phyloP scores from a whole-genome alignment of 495 filamentous ascomycete species.

The Tirmania nivea region DNA sequence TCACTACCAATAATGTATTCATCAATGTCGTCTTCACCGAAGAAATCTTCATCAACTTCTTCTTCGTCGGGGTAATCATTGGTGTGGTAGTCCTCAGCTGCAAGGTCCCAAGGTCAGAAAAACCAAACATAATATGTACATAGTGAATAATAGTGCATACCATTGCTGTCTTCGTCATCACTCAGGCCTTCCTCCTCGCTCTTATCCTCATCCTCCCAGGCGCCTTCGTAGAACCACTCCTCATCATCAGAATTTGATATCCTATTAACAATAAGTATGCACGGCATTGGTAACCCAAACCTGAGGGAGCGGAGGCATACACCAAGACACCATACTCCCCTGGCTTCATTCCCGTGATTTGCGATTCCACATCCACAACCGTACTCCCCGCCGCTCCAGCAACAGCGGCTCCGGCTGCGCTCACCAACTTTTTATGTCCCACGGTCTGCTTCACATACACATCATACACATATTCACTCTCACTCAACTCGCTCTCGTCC shows the following conservation, averaged over 20 bases:
- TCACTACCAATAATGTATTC: not conserved
- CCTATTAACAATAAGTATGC: conserved; percentile 7
- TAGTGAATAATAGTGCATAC: not conserved
- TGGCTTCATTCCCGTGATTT: not conserved
- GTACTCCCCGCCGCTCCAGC: not conserved
- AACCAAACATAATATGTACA: not conserved
- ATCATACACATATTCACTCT: conserved; percentile 17
- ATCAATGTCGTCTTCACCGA: not conserved
- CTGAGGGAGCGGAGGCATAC: not conserved
- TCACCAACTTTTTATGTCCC: not conserved
- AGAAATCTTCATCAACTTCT: conserved; percentile 11
- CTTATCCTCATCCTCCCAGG: conserved; percentile 11
- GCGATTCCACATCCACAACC: not conserved
- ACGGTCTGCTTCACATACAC: conserved; percentile 18
- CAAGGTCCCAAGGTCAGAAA: not conserved
- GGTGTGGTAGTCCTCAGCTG: conserved; percentile 19
- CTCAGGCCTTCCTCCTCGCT: conserved; percentile 11
- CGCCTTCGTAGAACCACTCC: conserved; percentile 19
- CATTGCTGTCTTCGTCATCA: conserved; percentile 20
- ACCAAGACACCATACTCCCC: conserved; percentile 16
- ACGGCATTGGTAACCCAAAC: not conserved
- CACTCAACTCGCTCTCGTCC: conserved; percentile 1
- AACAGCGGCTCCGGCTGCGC: not conserved
- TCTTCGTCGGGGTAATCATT: conserved; percentile 19
- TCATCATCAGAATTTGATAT: conserved; percentile 10